Percentiles rank a stretch among this genome's conserved stretches.
phyloP scores from a whole-genome alignment of 768 basidiomycete species.

The Lactifluus rugatus region DNA sequence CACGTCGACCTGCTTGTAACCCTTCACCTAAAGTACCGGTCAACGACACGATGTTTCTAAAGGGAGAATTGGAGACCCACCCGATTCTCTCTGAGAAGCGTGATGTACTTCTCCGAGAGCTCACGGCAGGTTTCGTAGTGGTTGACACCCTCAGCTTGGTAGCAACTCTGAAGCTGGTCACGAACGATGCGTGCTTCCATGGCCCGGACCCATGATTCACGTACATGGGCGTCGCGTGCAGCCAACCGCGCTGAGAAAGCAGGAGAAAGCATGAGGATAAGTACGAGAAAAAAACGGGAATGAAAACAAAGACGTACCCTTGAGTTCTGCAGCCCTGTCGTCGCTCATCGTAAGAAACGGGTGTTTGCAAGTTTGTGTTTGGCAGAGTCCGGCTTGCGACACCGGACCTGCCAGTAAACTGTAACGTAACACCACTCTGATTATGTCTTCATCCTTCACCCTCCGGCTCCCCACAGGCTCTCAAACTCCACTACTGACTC shows the following conservation, averaged over 20 bases:
- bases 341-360: slow-evolving; percentile 28
- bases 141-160: slow-evolving; percentile 84
- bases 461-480: slow-evolving; percentile 8
- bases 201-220: slow-evolving; percentile 89
- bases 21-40: slow-evolving; percentile 53
- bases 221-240: slow-evolving; percentile 65
- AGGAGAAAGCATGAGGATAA: background rate
- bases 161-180: slow-evolving; percentile 84
- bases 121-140: slow-evolving; percentile 84
- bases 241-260: slow-evolving; percentile 46
- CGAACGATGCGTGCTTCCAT: slow-evolving; percentile 89
- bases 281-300: background rate
- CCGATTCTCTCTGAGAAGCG: slow-evolving; percentile 70
- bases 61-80: slow-evolving; percentile 36
- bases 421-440: too few relatives aligned
- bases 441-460: slow-evolving; percentile 32
- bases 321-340: slow-evolving; percentile 36
- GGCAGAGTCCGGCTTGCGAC: too few relatives aligned
- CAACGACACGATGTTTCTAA: background rate
- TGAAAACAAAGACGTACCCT: slow-evolving; percentile 29
- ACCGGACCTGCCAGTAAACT: too few relatives aligned
- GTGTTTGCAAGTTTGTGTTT: slow-evolving; percentile 17
- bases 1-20: slow-evolving; percentile 71
- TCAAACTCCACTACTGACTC: slow-evolving; percentile 32
- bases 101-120: slow-evolving; percentile 70